phyloP scores from a whole-genome alignment of 2,329 filamentous ascomycete species.

The Fusarium piperis region DNA sequence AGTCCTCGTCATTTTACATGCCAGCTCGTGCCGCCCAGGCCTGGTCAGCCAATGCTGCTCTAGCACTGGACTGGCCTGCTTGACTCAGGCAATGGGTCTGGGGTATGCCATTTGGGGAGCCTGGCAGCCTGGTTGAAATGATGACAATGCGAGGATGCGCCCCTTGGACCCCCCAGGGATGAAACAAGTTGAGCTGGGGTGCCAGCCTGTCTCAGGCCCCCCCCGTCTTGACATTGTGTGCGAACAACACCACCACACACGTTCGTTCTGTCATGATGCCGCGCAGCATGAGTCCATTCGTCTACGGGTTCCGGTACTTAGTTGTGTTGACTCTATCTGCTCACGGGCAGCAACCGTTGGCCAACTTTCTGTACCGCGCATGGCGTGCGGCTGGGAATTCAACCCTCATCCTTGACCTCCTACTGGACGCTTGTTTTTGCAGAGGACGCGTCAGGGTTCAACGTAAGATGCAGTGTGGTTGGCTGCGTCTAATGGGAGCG shows the following conservation, averaged over 20 bases:
- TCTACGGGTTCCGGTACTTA: neutral
- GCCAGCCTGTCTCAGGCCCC: conserved; percentile 6
- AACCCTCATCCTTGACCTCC: neutral
- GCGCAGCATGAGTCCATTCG: neutral
- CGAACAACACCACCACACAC: neutral
- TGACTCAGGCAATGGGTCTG: conserved; percentile 35
- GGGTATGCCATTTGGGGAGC: conserved; percentile 30
- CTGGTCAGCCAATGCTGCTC: conserved; percentile 6
- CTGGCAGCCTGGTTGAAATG: conserved; percentile 10
- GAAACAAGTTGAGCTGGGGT: conserved; percentile 38
- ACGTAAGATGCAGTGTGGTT: conserved; percentile 24
- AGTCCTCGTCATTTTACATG: conserved; percentile 28
- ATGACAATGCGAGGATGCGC: conserved; percentile 19
- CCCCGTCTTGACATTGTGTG: neutral
- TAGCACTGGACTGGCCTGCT: conserved; percentile 17
- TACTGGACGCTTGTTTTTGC: conserved; percentile 6
- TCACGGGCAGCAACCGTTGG: neutral
- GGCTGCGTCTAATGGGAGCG: neutral
- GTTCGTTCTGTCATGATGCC: neutral
- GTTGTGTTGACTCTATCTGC: neutral
- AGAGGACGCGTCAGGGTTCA: conserved; percentile 25
- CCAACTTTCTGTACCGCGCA: neutral
- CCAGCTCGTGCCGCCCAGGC: conserved; percentile 7
- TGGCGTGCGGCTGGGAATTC: neutral
- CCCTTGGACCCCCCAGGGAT: conserved; percentile 17